Evolutionary conservation across 2,329 filamentous ascomycete genomes (phyloP).

Genomic region (Phialocephala sp.): DNA sequence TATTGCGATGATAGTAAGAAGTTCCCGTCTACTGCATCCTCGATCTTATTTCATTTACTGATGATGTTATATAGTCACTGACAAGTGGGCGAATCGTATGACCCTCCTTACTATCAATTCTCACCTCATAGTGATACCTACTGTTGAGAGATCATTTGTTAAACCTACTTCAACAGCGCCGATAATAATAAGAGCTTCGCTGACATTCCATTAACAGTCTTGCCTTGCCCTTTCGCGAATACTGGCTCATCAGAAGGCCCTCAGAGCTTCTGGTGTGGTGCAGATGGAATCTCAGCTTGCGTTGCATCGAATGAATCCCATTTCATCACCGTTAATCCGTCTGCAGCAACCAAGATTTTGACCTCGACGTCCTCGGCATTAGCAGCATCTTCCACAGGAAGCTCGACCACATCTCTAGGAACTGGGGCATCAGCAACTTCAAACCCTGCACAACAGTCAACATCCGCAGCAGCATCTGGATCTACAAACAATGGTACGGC

Average conservation of each 20-base stretch:
- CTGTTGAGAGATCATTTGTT: neutral
- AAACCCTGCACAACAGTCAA: neutral
- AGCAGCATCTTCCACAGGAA: conserved; percentile 2
- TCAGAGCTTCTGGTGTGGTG: conserved; percentile 8
- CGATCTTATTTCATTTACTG: neutral
- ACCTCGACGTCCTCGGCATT: conserved; percentile 9
- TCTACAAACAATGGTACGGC: conserved; percentile 6
- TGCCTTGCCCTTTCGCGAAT: conserved; percentile 14
- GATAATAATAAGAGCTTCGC: neutral
- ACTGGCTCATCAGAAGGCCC: conserved; percentile 12
- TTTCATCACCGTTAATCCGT: conserved; percentile 9
- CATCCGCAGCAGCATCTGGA: neutral
- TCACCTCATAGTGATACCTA: too few relatives aligned
- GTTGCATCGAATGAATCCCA: conserved; percentile 12
- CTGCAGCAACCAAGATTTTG: neutral
- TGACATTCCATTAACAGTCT: conserved; percentile 12
- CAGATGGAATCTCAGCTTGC: conserved; percentile 7
- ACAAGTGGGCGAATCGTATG: conserved; percentile 19
- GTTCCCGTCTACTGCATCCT: neutral
- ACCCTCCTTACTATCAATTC: neutral
- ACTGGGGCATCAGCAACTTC: neutral
- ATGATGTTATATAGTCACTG: neutral
- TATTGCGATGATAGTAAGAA: conserved; percentile 24
- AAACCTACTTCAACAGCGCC: neutral
- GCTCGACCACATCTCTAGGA: neutral